Conservation (phyloP, 345 rosid genomes). For the Physaria fendleri region DNA sequence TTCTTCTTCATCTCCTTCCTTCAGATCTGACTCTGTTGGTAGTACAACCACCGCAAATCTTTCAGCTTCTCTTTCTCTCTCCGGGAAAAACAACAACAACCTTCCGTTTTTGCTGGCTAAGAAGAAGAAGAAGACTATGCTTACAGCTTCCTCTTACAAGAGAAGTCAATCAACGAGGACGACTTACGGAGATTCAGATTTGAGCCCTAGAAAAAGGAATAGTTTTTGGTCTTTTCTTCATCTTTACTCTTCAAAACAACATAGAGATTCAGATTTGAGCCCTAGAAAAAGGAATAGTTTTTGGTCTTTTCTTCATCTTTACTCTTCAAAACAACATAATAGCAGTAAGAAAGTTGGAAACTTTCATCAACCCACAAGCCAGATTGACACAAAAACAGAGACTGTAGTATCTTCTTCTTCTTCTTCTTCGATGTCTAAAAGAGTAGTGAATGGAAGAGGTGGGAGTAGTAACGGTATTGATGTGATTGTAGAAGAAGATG, state of each 20-base stretch:
- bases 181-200: conserved; percentile 31
- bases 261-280: no score
- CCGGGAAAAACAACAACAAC: conserved; percentile 22
- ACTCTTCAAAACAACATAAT: conserved; percentile 33
- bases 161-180: conserved; percentile 68
- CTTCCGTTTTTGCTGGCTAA: no score
- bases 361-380: conserved; percentile 7
- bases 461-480: conserved; percentile 14
- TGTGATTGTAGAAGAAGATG: conserved; percentile 51
- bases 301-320: no score
- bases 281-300: conserved; percentile 67
- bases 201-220: conserved; percentile 55
- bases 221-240: no score
- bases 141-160: conserved; percentile 40
- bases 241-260: conserved; percentile 47
- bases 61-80: conserved; percentile 33
- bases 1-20: no score
- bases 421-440: conserved; percentile 39
- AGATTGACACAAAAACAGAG: background rate
- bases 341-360: conserved; percentile 35
- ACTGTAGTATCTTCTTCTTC: conserved; percentile 23
- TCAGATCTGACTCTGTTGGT: no score
- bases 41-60: conserved; percentile 1
- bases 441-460: conserved; percentile 13
- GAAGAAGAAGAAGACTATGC: conserved; percentile 58